A percentile compares a stretch with the other conserved stretches of the same genome.
phyloP scores from a whole-genome alignment of 345 rosid species.

The Pugionium cornutum region DNA sequence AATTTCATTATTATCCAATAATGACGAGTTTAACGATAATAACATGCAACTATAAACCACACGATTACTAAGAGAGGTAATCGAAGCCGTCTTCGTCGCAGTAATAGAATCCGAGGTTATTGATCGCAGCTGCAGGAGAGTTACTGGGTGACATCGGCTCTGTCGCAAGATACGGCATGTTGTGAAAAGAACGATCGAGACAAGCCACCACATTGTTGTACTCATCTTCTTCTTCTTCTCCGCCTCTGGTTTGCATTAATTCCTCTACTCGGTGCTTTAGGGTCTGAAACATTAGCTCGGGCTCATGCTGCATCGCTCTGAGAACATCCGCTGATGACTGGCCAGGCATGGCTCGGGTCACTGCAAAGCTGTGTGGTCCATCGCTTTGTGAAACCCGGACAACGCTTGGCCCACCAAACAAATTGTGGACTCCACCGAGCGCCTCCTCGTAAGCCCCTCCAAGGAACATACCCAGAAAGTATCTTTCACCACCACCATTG shows the following conservation, averaged over 20 bases:
- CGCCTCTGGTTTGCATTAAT: neutral
- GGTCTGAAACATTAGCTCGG: constrained; percentile 91
- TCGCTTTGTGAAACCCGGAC: constrained; percentile 87
- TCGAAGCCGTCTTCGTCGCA: constrained; percentile 46
- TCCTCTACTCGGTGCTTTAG: constrained; percentile 88
- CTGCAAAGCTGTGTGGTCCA: constrained; percentile 90
- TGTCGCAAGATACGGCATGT: constrained; percentile 78
- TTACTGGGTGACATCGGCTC: constrained; percentile 48
- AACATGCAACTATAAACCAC: constrained; percentile 11
- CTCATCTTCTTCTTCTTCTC: constrained; percentile 25
- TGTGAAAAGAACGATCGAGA: constrained; percentile 71
- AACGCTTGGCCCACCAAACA: constrained; percentile 96
- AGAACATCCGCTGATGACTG: constrained; percentile 89
- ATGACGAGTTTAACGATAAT: constrained; percentile 18
- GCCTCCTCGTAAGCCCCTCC: constrained; percentile 99
- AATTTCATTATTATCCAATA: neutral
- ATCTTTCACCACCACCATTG: constrained; percentile 41
- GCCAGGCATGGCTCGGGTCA: constrained; percentile 76
- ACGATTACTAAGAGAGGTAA: constrained; percentile 21
- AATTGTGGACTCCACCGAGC: constrained; percentile 92
- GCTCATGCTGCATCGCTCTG: constrained; percentile 94
- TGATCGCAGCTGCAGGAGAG: constrained; percentile 70
- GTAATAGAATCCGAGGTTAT: constrained; percentile 67
- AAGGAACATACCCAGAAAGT: constrained; percentile 94
- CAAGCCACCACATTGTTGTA: constrained; percentile 49